Percentiles rank a stretch among this genome's conserved stretches.
phyloP scores from a whole-genome alignment of 805 yeast species.

The Saturnispora hagleri region DNA sequence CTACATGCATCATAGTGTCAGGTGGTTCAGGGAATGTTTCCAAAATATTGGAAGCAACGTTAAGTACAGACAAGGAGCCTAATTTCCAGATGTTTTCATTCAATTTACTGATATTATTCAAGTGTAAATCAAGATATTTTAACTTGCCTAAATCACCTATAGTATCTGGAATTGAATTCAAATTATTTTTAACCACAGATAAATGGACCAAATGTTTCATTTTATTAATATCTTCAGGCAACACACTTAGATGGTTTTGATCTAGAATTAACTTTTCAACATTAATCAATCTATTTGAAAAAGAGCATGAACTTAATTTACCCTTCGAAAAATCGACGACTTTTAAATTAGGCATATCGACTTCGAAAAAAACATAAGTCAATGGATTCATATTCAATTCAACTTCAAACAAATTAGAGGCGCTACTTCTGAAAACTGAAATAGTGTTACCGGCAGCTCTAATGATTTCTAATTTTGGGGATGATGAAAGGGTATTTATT shows the following conservation, averaged over 20 bases:
- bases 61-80: constrained; percentile 45
- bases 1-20: constrained; percentile 17
- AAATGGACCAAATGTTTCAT: constrained; percentile 53
- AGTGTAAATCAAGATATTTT: constrained; percentile 67
- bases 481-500: constrained; percentile 45
- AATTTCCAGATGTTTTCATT: constrained; percentile 63
- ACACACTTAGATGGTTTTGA: constrained; percentile 67
- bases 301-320: constrained; percentile 66
- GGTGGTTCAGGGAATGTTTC: constrained; percentile 49
- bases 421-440: constrained; percentile 55
- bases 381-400: constrained; percentile 80
- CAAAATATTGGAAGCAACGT: constrained; percentile 65
- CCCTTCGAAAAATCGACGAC: constrained; percentile 75
- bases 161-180: constrained; percentile 59
- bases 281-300: constrained; percentile 51
- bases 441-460: constrained; percentile 70
- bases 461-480: constrained; percentile 60
- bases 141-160: constrained; percentile 53
- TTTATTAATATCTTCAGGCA: constrained; percentile 61
- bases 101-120: constrained; percentile 66
- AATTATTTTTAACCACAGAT: constrained; percentile 65
- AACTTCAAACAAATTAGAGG: constrained; percentile 55
- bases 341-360: constrained; percentile 49
- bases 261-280: constrained; percentile 69
- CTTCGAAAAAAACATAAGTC: constrained; percentile 52